These are phyloP conservation scores for Hymenoscyphus salicellus DNA, from an alignment of 2,329 filamentous ascomycete species.

Conservation along the genomic window DNA sequence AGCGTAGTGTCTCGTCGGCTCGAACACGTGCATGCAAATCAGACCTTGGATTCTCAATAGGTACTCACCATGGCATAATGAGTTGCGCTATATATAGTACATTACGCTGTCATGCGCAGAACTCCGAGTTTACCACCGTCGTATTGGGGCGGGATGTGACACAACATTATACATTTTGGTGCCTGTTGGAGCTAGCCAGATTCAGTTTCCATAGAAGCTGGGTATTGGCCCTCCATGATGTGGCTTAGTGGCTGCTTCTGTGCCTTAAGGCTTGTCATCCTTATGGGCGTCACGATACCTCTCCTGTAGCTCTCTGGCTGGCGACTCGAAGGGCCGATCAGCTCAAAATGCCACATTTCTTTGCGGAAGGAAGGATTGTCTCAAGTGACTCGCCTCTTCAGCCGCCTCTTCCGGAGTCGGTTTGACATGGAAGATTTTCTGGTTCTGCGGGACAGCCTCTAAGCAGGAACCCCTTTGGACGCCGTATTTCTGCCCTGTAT, in stretches of 20 bases:
- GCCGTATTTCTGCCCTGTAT: background rate
- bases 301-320: background rate
- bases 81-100: too few relatives aligned
- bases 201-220: background rate
- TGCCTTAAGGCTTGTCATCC: background rate
- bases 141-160: background rate
- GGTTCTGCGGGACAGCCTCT: background rate
- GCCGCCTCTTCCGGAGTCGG: background rate
- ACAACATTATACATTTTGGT: background rate
- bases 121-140: background rate
- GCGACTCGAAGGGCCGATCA: background rate
- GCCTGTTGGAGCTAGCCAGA: background rate
- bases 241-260: conserved; percentile 3
- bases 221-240: background rate
- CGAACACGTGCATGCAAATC: too few relatives aligned
- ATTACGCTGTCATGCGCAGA: too few relatives aligned
- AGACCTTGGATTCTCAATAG: too few relatives aligned
- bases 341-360: background rate
- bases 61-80: too few relatives aligned
- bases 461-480: background rate
- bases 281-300: background rate
- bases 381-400: conserved; percentile 1
- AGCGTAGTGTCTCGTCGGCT: too few relatives aligned
- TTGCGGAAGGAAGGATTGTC: background rate
- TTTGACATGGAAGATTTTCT: background rate